phyloP scores from a whole-genome alignment of 192 early-diverging fungal species.

The Dissophora globulifera region DNA sequence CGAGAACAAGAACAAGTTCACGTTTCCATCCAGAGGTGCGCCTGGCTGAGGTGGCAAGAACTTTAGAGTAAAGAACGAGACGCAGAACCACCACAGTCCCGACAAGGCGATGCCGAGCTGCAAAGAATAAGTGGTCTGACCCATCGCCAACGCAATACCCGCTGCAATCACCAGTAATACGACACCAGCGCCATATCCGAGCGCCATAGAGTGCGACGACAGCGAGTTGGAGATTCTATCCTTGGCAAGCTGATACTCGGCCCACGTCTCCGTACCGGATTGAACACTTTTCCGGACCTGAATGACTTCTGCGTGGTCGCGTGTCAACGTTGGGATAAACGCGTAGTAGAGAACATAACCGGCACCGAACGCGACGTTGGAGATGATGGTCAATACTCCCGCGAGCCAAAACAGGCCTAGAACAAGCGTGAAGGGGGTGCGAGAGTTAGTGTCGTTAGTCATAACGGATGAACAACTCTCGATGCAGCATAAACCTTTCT shows the following conservation, averaged over 20 bases:
- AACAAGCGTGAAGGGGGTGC: background rate
- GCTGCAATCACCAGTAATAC: conserved; percentile 46
- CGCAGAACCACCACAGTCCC: conserved; percentile 63
- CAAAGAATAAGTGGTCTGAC: conserved; percentile 46
- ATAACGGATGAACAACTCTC: too few species aligned
- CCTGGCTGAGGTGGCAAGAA: conserved; percentile 54
- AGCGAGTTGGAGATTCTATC: conserved; percentile 49
- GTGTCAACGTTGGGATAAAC: conserved; percentile 59
- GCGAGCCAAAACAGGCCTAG: conserved; percentile 56
- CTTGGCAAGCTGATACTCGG: conserved; percentile 26
- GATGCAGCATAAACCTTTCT: too few species aligned
- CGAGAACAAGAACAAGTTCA: conserved; percentile 56
- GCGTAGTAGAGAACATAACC: conserved; percentile 62
- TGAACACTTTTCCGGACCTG: conserved; percentile 11
- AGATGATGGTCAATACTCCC: conserved; percentile 51
- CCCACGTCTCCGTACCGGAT: conserved; percentile 17
- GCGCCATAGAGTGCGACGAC: conserved; percentile 55
- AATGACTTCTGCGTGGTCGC: conserved; percentile 55
- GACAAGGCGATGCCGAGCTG: conserved; percentile 53
- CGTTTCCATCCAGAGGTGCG: conserved; percentile 53
- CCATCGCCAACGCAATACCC: conserved; percentile 43
- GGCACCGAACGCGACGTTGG: conserved; percentile 60
- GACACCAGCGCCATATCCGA: conserved; percentile 52
- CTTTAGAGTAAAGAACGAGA: conserved; percentile 53
- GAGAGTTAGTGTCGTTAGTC: too few species aligned